Evolutionary conservation across 208 protist species (phyloP).

Genomic region (Trypanosoma rangeli): DNA sequence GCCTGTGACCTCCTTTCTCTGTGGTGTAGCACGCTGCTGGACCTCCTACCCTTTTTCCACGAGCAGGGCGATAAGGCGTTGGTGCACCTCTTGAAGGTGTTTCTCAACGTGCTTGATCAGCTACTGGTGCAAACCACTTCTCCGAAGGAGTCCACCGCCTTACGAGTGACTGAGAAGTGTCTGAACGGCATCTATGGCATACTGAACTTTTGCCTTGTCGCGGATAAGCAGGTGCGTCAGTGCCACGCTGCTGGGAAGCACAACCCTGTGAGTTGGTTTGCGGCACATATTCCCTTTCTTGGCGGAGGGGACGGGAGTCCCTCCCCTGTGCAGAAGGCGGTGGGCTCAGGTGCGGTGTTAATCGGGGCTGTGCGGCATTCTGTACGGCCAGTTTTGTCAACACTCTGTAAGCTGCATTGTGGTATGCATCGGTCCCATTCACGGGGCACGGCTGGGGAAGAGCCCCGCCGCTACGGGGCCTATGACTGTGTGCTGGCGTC

Average conservation of each 20-base stretch:
- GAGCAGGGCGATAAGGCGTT: constrained; percentile 1
- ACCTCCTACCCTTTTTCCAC: constrained; percentile 15
- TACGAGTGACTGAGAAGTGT: constrained; percentile 15
- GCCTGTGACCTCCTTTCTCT: constrained; percentile 17
- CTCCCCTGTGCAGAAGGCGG: not conserved
- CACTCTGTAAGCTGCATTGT: constrained; percentile 13
- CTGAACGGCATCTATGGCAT: constrained; percentile 12
- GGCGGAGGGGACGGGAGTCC: not conserved
- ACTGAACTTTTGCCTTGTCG: constrained; percentile 9
- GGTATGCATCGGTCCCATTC: not conserved
- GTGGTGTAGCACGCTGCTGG: constrained; percentile 18
- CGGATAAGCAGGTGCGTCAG: not conserved
- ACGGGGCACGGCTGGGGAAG: not conserved
- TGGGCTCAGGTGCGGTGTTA: not conserved
- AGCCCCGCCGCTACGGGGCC: not conserved
- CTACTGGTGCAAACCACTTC: not conserved
- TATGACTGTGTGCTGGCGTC: not conserved
- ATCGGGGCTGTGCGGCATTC: not conserved
- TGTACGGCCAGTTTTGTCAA: constrained; percentile 18
- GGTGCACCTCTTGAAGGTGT: not conserved
- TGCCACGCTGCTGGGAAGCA: not conserved
- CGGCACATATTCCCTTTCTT: constrained; percentile 11
- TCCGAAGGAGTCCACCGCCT: not conserved
- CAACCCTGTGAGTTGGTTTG: constrained; percentile 1
- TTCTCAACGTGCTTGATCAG: constrained; percentile 17